Percentiles rank a stretch among this genome's conserved stretches.
These are phyloP conservation scores for Apiotrichum domesticum DNA, from an alignment of 1,284 basidiomycete genomes.

Conservation along the genomic window DNA sequence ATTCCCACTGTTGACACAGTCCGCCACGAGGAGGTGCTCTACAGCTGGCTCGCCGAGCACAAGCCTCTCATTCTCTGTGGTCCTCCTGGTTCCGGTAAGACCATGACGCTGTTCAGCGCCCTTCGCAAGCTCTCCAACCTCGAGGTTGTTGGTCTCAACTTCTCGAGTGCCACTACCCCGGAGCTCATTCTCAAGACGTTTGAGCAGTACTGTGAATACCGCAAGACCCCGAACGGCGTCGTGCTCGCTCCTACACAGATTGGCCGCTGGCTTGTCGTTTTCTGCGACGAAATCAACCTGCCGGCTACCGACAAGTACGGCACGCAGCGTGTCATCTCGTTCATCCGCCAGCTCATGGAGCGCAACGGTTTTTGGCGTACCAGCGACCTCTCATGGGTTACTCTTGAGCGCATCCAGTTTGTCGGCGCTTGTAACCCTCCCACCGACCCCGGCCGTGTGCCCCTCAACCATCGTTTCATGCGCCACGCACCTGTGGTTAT, in stretches of 20 bases:
- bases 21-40: conserved; percentile 95
- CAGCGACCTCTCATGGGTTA: conserved; percentile 94
- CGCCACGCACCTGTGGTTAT: conserved; percentile 98
- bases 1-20: conserved; percentile 98
- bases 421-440: conserved; percentile 99
- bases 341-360: conserved; percentile 95
- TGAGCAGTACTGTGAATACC: conserved; percentile 98
- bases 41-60: conserved; percentile 98
- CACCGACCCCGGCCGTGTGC: conserved; percentile 98
- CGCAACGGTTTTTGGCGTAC: conserved; percentile 92
- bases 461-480: conserved; percentile 91
- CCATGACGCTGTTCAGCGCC: conserved; percentile 98
- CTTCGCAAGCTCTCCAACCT: conserved; percentile 95
- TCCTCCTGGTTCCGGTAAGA: conserved; percentile 98
- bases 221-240: conserved; percentile 95
- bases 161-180: conserved; percentile 97
- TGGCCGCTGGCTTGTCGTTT: conserved; percentile 95
- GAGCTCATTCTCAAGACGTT: conserved; percentile 98
- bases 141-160: conserved; percentile 98
- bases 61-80: conserved; percentile 98
- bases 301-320: conserved; percentile 98
- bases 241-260: conserved; percentile 90
- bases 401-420: conserved; percentile 95
- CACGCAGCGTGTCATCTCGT: conserved; percentile 96
- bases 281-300: conserved; percentile 99